Conservation (phyloP, 164 flowering plant species). For the Annona squamosa region DNA sequence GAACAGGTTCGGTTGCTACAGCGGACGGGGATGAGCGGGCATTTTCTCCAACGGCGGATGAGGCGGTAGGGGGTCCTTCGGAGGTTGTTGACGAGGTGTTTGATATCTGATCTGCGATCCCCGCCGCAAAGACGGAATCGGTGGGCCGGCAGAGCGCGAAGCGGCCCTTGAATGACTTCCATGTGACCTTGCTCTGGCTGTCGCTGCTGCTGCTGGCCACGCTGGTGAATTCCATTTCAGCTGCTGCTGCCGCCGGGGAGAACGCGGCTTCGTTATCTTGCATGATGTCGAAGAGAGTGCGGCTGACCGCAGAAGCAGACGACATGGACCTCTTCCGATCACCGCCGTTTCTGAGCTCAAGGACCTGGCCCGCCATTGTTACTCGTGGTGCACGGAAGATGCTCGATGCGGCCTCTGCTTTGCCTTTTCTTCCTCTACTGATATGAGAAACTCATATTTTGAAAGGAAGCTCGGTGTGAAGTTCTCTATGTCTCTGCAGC, state of each 20-base stretch:
- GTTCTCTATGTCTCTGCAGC: no score
- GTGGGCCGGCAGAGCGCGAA: slow-evolving; percentile 39
- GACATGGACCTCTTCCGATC: background rate
- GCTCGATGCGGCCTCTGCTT: no score
- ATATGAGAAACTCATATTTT: no score
- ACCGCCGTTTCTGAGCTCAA: background rate
- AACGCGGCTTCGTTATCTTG: slow-evolving; percentile 34
- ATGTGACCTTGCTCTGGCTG: slow-evolving; percentile 24
- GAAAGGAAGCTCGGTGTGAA: no score
- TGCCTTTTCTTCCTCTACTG: no score
- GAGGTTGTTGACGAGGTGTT: background rate
- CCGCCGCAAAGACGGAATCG: slow-evolving; percentile 17
- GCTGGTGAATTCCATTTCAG: slow-evolving; percentile 4
- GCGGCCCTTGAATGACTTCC: slow-evolving; percentile 57
- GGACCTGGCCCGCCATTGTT: background rate
- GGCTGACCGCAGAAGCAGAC: slow-evolving; percentile 22
- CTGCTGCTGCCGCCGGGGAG: background rate
- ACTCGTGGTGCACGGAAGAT: background rate
- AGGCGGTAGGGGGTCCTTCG: background rate
- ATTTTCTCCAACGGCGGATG: background rate
- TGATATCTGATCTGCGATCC: background rate
- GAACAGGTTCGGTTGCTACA: background rate
- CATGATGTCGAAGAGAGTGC: slow-evolving; percentile 59
- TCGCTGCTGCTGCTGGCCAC: background rate
- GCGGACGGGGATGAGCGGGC: background rate